A percentile compares a stretch with the other conserved stretches of the same genome.
Conservation (phyloP, 495 filamentous ascomycete species). For the Aspergillus baeticus region DNA sequence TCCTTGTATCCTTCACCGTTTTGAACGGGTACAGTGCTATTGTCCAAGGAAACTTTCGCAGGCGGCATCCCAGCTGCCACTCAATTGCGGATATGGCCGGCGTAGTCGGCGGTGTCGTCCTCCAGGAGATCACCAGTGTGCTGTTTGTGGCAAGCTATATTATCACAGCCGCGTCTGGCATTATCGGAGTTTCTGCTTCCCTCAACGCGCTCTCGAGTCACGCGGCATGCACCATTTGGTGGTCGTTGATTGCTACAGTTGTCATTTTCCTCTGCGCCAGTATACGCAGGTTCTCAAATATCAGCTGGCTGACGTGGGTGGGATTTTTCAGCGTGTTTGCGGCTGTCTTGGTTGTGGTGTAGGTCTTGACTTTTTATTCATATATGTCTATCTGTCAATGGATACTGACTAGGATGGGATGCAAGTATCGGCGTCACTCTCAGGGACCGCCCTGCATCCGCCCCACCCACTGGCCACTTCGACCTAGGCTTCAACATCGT, state of each 20-base stretch:
- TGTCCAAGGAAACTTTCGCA: slow-evolving; percentile 37
- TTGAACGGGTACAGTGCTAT: slow-evolving; percentile 53
- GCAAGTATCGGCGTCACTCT: slow-evolving; percentile 67
- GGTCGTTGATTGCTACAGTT: slow-evolving; percentile 31
- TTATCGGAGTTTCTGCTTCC: slow-evolving; percentile 53
- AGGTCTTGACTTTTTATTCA: slow-evolving; percentile 49
- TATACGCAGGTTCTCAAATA: slow-evolving; percentile 37
- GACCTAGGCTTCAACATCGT: slow-evolving; percentile 35
- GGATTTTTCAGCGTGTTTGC: no score
- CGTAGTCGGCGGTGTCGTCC: neutral
- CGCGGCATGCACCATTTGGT: slow-evolving; percentile 57
- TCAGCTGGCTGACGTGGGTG: slow-evolving; percentile 40
- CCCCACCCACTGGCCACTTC: slow-evolving; percentile 23
- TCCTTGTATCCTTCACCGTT: slow-evolving; percentile 57
- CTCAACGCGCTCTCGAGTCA: slow-evolving; percentile 64
- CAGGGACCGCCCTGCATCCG: slow-evolving; percentile 38
- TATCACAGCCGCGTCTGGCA: neutral
- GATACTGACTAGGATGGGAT: no score
- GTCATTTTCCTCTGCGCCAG: slow-evolving; percentile 30
- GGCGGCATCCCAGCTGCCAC: slow-evolving; percentile 36
- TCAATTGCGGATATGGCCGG: slow-evolving; percentile 66
- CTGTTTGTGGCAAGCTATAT: neutral
- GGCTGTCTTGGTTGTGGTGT: no score
- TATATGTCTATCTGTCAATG: no score
- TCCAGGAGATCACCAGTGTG: neutral